These are phyloP conservation scores for Fusarium bactridioides DNA, from an alignment of 2,329 filamentous ascomycete species.

Conservation along the genomic window DNA sequence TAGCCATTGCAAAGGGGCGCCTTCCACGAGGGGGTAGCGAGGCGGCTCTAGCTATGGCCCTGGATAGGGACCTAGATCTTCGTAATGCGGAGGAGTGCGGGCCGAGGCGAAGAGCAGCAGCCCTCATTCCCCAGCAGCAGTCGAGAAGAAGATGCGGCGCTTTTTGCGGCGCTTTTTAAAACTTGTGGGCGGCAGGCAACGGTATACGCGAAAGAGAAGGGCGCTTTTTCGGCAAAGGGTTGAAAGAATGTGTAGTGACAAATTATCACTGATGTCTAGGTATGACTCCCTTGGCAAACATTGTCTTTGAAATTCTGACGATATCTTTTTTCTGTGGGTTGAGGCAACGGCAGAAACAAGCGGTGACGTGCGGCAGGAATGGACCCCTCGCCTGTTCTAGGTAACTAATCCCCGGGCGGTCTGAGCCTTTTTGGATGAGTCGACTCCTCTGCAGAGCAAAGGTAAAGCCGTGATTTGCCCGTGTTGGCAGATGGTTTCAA, in stretches of 20 bases:
- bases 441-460: neutral
- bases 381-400: slow-evolving; percentile 6
- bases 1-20: slow-evolving; percentile 31
- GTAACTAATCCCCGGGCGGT: slow-evolving; percentile 20
- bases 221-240: neutral
- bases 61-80: slow-evolving; percentile 29
- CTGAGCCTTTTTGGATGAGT: neutral
- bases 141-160: slow-evolving; percentile 4
- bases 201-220: neutral
- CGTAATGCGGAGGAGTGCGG: slow-evolving; percentile 31
- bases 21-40: slow-evolving; percentile 14
- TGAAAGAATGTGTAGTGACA: neutral
- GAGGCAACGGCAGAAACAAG: slow-evolving; percentile 36
- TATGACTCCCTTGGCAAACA: neutral
- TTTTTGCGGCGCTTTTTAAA: neutral
- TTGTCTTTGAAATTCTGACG: slow-evolving; percentile 14
- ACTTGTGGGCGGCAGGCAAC: slow-evolving; percentile 9
- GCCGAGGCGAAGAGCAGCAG: slow-evolving; percentile 38
- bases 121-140: slow-evolving; percentile 38
- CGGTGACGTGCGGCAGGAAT: slow-evolving; percentile 44
- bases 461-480: slow-evolving; percentile 23
- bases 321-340: slow-evolving; percentile 36
- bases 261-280: neutral
- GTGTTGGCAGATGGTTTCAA: slow-evolving; percentile 12
- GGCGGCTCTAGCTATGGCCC: slow-evolving; percentile 4